phyloP scores from a whole-genome alignment of 345 rosid species.

The Odontarrhena argentea region DNA sequence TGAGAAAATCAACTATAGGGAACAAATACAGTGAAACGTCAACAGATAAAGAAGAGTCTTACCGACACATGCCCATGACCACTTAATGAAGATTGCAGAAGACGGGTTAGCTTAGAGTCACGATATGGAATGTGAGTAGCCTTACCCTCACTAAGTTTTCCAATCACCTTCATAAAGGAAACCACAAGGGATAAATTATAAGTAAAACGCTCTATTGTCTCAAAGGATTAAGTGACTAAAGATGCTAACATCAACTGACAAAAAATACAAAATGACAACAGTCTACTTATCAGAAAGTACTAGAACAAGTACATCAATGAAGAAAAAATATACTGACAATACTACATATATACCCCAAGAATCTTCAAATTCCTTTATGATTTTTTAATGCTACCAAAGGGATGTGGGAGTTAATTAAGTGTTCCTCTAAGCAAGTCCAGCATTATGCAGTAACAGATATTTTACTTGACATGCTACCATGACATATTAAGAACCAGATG shows the following conservation, averaged over 20 bases:
- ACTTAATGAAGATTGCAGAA: slow-evolving; percentile 93
- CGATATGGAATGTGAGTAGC: slow-evolving; percentile 99
- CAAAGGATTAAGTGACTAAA: slow-evolving; percentile 7
- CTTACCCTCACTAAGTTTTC: slow-evolving; percentile 97
- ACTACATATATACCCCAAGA: neutral
- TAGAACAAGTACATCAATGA: slow-evolving; percentile 16
- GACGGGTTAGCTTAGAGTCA: slow-evolving; percentile 98
- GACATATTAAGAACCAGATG: slow-evolving; percentile 8
- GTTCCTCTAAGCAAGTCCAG: neutral
- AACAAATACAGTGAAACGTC: slow-evolving; percentile 16
- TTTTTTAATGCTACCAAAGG: slow-evolving; percentile 5
- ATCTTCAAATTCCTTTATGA: slow-evolving; percentile 24
- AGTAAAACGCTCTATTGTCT: slow-evolving; percentile 19
- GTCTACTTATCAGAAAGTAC: slow-evolving; percentile 4
- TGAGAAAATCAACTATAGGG: slow-evolving; percentile 10
- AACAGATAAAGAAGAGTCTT: slow-evolving; percentile 43
- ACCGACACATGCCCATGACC: slow-evolving; percentile 99
- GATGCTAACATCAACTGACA: slow-evolving; percentile 13
- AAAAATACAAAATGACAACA: neutral
- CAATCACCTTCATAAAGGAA: slow-evolving; percentile 75
- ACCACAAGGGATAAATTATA: slow-evolving; percentile 29
- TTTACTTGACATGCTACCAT: slow-evolving; percentile 19
- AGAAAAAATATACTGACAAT: neutral
- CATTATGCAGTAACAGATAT: neutral
- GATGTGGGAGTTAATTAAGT: slow-evolving; percentile 12